phyloP scores from a whole-genome alignment of 2,329 filamentous ascomycete species.

The Apiospora pterosperma region DNA sequence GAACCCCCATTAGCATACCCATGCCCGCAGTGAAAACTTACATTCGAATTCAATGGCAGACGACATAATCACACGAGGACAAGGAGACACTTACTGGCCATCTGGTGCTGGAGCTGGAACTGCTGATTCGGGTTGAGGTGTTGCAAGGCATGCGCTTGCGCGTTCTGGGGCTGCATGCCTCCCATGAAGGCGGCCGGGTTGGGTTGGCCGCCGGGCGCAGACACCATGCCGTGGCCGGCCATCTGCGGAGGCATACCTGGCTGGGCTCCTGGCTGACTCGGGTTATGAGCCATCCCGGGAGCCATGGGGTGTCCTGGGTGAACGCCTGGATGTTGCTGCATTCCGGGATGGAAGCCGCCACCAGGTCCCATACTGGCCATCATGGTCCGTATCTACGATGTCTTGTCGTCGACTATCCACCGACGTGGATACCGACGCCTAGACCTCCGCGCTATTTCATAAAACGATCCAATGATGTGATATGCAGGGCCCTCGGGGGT shows the following conservation, averaged over 20 bases:
- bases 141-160: constrained; percentile 67
- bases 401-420: constrained; percentile 51
- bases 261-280: constrained; percentile 66
- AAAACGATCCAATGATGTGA: constrained; percentile 16
- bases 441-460: constrained; percentile 44
- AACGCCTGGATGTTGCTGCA: constrained; percentile 69
- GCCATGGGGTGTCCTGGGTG: constrained; percentile 62
- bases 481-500: constrained; percentile 5
- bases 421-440: constrained; percentile 54
- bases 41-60: not conserved
- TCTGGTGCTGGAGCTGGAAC: constrained; percentile 30
- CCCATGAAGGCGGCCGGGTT: constrained; percentile 74
- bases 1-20: constrained; percentile 8
- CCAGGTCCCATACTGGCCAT: constrained; percentile 67
- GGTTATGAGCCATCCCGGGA: constrained; percentile 63
- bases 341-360: constrained; percentile 63
- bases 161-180: constrained; percentile 66
- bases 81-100: constrained; percentile 25
- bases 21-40: constrained; percentile 1
- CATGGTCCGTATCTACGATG: constrained; percentile 42
- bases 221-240: constrained; percentile 63
- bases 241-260: constrained; percentile 67
- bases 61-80: not conserved
- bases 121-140: constrained; percentile 65
- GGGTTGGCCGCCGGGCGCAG: constrained; percentile 68